Conservation (phyloP, 2,329 filamentous ascomycete species). For the Penicillium sp. region DNA sequence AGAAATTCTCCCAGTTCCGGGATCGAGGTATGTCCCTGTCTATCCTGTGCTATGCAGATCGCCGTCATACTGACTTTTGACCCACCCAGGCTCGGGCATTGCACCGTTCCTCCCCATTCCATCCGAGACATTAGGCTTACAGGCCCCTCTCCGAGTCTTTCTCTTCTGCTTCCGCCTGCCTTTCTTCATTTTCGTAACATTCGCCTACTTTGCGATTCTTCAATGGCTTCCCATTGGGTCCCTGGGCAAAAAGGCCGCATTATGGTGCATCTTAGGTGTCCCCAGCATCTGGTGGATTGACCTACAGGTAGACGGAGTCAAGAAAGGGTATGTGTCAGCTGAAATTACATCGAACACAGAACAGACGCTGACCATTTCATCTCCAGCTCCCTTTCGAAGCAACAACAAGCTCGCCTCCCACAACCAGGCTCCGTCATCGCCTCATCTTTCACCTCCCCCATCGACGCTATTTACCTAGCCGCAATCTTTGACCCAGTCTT, state of each 20-base stretch:
- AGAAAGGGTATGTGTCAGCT: constrained; percentile 65
- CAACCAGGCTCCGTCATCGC: constrained; percentile 80
- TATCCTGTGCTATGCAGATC: not conserved
- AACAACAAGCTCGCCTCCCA: constrained; percentile 72
- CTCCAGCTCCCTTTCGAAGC: constrained; percentile 65
- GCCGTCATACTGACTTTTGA: not conserved
- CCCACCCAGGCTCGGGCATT: constrained; percentile 79
- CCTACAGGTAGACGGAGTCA: constrained; percentile 95
- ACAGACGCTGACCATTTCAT: not conserved
- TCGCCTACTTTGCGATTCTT: constrained; percentile 75
- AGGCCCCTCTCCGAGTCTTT: constrained; percentile 64
- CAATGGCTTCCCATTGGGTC: constrained; percentile 76
- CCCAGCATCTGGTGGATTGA: constrained; percentile 98
- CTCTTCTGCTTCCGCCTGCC: constrained; percentile 82
- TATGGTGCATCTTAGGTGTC: constrained; percentile 85
- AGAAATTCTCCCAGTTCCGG: constrained; percentile 91
- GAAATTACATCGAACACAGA: not conserved
- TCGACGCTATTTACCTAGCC: constrained; percentile 91
- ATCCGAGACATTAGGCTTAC: constrained; percentile 62
- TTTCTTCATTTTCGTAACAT: constrained; percentile 66
- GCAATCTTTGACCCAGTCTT: constrained; percentile 97
- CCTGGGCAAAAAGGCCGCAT: constrained; percentile 72
- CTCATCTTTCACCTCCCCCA: constrained; percentile 85
- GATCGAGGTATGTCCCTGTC: constrained; percentile 66
- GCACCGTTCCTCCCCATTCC: constrained; percentile 88